Percentiles rank a stretch among this genome's conserved stretches.
These are phyloP conservation scores for Rhodotorula paludigena DNA, from an alignment of 768 basidiomycete genomes.

Conservation along the genomic window DNA sequence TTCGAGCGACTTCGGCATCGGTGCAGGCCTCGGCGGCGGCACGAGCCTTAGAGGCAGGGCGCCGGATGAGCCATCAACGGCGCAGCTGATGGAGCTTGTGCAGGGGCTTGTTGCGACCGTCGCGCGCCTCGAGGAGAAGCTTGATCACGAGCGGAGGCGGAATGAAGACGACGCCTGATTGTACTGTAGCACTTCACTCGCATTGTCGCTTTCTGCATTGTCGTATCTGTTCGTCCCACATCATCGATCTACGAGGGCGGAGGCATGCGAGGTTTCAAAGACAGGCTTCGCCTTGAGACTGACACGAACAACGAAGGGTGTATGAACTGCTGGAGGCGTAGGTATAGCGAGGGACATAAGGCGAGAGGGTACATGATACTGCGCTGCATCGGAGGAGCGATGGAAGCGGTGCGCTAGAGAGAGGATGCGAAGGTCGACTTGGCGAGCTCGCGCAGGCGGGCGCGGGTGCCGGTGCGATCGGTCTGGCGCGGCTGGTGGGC, in stretches of 20 bases:
- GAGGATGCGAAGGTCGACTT: constrained; percentile 7
- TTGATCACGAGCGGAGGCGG: constrained; percentile 45
- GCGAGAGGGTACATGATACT: no score
- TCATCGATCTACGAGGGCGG: not conserved
- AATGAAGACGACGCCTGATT: constrained; percentile 36
- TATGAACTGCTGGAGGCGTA: no score
- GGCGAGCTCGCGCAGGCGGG: constrained; percentile 5
- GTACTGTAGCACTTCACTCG: constrained; percentile 50
- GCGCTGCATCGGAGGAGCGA: no score
- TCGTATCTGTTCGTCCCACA: not conserved
- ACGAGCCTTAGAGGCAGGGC: not conserved
- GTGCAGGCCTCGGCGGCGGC: not conserved
- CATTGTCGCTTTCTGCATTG: no score
- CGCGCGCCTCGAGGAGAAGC: constrained; percentile 49
- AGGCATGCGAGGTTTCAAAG: no score
- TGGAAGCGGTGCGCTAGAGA: no score
- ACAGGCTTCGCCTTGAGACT: no score
- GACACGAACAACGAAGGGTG: no score
- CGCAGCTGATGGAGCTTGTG: constrained; percentile 19
- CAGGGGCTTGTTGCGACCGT: constrained; percentile 34
- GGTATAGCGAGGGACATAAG: no score
- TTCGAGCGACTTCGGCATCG: constrained; percentile 2
- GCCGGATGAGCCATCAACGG: constrained; percentile 1
- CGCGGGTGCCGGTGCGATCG: constrained; percentile 1
- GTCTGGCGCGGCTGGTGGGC: constrained; percentile 18